Evolutionary conservation across 805 yeast species (phyloP), one percentile per base, ranked within the genome.

Genomic region (Millerago galiae): DNA sequence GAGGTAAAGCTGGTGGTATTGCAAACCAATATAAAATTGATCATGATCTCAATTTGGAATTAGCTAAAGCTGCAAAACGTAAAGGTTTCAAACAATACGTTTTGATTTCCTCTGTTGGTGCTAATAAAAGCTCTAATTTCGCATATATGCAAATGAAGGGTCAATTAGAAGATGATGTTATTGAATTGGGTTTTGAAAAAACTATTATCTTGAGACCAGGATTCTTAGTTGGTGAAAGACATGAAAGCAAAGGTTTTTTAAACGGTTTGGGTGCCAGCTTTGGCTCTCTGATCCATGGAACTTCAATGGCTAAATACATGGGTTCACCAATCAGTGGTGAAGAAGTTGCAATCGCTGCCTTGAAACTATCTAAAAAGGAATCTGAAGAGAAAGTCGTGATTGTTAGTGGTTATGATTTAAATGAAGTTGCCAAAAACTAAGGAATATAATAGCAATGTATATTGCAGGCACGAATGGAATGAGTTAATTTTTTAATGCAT

Each of bases 131-230:
- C 29, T 83, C 95, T 0, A 52, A 51, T n/a, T 67, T 85, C 34
- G 72, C 81, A 5, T 89, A 88, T 54, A 40, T 75, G 35, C 70
- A 70, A 51, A 70, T 83, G 61, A 89, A 89, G 59, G 96, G 95
- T 25, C 75, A 79, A 40, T 67, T 84, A 38, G 96, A 89, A 58
- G 73, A 79, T 35, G 87, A 77, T 37, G 65, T 89, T 9, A 62
- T 69, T 35, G 78, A 66, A 0, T 66, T 88, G 44, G 72, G 69
- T 24, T 89, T 87, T 60, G 81, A 79, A n/a, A 69, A 77, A 41
- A 79, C 89, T 1, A 74, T 87, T 40, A 82, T 89, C 47, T 60
- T 89, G 43, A 72, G 86, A 54, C 96, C 96, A 0, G 96, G 96
- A 12, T 59, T 68, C 1, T 64, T 88, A 30, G 52, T 85, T 6